These are phyloP conservation scores for Schizophyllum commune DNA, from an alignment of 1,284 basidiomycete species.

Conservation along the genomic window DNA sequence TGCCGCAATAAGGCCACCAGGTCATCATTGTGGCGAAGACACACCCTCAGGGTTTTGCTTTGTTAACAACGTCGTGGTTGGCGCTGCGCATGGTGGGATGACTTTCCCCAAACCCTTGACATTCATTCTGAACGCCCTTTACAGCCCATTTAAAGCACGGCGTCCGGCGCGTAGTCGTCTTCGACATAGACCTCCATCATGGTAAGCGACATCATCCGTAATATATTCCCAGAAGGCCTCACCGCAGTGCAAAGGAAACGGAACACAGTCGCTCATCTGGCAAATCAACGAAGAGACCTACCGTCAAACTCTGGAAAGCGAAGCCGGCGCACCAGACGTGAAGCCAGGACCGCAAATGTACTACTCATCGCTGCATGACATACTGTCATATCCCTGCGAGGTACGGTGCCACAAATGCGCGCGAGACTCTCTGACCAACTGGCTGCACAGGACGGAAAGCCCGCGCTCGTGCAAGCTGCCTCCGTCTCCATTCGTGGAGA, in stretches of 20 bases:
- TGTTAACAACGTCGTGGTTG: slow-evolving; percentile 89
- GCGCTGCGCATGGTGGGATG: slow-evolving; percentile 75
- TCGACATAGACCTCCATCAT: slow-evolving; percentile 95
- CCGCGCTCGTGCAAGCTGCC: slow-evolving; percentile 75
- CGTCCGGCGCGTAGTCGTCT: slow-evolving; percentile 75
- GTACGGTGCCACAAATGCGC: slow-evolving; percentile 28
- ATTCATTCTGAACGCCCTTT: slow-evolving; percentile 55
- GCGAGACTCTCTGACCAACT: no score
- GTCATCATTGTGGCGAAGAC: slow-evolving; percentile 88
- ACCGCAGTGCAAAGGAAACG: slow-evolving; percentile 57
- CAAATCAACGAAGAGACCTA: slow-evolving; percentile 87
- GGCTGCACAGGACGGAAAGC: slow-evolving; percentile 84
- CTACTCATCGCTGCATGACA: slow-evolving; percentile 88
- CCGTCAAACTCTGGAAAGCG: slow-evolving; percentile 51
- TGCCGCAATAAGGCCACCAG: slow-evolving; percentile 81
- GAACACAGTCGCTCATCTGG: slow-evolving; percentile 89
- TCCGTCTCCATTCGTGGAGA: slow-evolving; percentile 73
- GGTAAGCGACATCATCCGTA: slow-evolving; percentile 30
- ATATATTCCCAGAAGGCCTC: neutral
- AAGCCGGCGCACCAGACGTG: slow-evolving; percentile 25
- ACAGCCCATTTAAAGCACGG: slow-evolving; percentile 76
- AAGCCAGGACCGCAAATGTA: slow-evolving; percentile 64
- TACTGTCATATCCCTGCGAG: slow-evolving; percentile 90
- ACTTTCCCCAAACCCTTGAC: neutral
- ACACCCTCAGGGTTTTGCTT: slow-evolving; percentile 90